These are phyloP conservation scores for Phaseolus coccineus DNA, from an alignment of 331 rosid genomes.

Conservation along the genomic window DNA sequence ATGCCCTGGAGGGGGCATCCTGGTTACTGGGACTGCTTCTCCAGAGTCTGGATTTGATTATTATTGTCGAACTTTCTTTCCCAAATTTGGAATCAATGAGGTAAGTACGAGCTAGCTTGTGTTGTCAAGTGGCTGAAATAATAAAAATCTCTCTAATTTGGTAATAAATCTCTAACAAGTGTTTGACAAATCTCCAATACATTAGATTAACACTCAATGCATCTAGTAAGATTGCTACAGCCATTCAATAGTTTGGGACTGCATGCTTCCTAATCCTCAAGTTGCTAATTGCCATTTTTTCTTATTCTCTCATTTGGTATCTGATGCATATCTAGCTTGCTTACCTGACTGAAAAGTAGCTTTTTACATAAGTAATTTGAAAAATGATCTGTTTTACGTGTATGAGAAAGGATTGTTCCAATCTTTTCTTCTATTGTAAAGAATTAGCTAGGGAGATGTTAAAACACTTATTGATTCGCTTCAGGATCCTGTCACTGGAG, in stretches of 20 bases:
- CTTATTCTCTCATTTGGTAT: background rate
- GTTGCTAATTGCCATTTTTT: background rate
- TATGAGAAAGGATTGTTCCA: background rate
- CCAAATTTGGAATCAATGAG: constrained; percentile 7
- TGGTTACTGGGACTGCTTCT: constrained; percentile 10
- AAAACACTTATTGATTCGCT: background rate
- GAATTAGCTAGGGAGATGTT: background rate
- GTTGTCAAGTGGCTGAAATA: background rate
- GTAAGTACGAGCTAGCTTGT: background rate
- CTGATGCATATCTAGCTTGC: background rate
- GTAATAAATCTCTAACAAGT: background rate
- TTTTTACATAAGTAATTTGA: background rate
- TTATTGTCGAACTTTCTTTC: constrained; percentile 7
- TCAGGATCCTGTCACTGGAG: constrained; percentile 14
- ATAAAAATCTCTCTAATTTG: background rate
- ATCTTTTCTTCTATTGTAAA: background rate
- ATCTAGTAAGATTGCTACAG: background rate
- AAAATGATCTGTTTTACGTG: background rate
- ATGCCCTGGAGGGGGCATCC: background rate
- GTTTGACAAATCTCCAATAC: background rate
- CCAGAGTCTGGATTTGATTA: constrained; percentile 22
- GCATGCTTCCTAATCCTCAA: background rate
- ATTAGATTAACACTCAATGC: background rate
- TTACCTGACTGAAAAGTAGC: background rate
- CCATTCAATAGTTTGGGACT: background rate